Evolutionary conservation across 257 asterid species (phyloP), one percentile per base, ranked within the genome.

Genomic region (Lycium ferocissimum): DNA sequence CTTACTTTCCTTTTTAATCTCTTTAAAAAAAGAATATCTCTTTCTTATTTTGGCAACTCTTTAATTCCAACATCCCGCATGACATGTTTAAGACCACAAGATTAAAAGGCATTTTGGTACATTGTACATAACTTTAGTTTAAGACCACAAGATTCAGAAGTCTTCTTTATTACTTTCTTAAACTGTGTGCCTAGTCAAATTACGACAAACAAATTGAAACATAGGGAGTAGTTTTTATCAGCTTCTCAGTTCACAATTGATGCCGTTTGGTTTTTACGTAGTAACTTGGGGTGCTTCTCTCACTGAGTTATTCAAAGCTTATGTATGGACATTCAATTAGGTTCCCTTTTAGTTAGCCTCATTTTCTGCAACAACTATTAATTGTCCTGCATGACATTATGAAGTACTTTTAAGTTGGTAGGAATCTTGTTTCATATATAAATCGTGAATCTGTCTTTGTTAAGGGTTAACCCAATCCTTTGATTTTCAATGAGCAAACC

Each of bases 281-380:
- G 80, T 20, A 72, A 72, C 80, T 72, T 72, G 56, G 40, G 38
- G 2, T 70, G 33, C 54, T 70, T 70, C 79, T 70, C 11, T 70
- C 13, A 9, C 3, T 40, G 54, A 15, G 54, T 70, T 40, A 33
- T 70, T 70, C 54, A 40, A 70, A 40, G 33, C 33, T 70, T 40
- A 38, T 70, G 79, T 70, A 38, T 70, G 79, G 80, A 11, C 40
- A 43, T 47, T 47, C 11, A 47, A 13, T 73, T 73, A 17, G 40
- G 14, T 45, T 70, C 80, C 11, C 6, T 18, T 73, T n/a, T 75
- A 3, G 45, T 75, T 4, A 13, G 62, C 0, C 13, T 49, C 43
- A 43, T 75, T 75, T 75, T 51, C 81, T 22, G 61, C 37, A 47
- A 20, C 6, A 15, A 49, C 61, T 47, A 47, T 20, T 20, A 26